Evolutionary conservation across 306 rosid genomes (phyloP), one percentile per base, ranked within the genome.

Genomic region (Cicer chorassanicum): DNA sequence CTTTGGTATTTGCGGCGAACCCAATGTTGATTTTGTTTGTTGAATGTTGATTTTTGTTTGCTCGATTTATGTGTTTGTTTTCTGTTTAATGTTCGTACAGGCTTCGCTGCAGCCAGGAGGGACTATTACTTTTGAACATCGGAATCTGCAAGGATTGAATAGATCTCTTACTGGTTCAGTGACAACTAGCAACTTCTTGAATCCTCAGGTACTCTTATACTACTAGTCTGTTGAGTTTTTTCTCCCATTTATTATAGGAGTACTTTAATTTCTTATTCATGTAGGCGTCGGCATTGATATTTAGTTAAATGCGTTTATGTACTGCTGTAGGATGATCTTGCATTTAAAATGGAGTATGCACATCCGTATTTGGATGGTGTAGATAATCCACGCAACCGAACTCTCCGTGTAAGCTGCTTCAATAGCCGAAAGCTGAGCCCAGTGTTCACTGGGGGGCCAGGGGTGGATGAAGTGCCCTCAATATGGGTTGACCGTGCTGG

Each of bases 91-190:
- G 76, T 64, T 60, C 60, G 70, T 82, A 65, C 78, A 95, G 99
- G 99, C 99, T 82, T 90, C 99, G 0, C 73, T 95, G 55, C 97
- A 95, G 92, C 99, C 99, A 5, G 99, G 99, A 65, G 99, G 99
- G 60, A 92, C 97, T 40, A 84, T 94, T 83, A 84, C 89, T 77
- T 92, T 92, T 69, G 97, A 94, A 74, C 99, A 94, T 77, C 84
- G 96, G 66, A 94, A 92, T 82, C 79, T 94, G 74, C 85, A 84
- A 50, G 97, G 99, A 48, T 81, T 94, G 61, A 94, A 94, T 79
- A 88, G 97, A 82, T 94, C 99, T 15, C 29, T 94, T 65, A 79
- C 81, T 8, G 99, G 99, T 77, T 85, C 97, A 9, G 82, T 94
- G 55, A 94, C 93, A 21, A 90, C 96, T 11, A 94, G 96, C 79